These are phyloP conservation scores for Biscogniauxia mediterranea DNA, from an alignment of 2,329 filamentous ascomycete genomes.

Conservation along the genomic window DNA sequence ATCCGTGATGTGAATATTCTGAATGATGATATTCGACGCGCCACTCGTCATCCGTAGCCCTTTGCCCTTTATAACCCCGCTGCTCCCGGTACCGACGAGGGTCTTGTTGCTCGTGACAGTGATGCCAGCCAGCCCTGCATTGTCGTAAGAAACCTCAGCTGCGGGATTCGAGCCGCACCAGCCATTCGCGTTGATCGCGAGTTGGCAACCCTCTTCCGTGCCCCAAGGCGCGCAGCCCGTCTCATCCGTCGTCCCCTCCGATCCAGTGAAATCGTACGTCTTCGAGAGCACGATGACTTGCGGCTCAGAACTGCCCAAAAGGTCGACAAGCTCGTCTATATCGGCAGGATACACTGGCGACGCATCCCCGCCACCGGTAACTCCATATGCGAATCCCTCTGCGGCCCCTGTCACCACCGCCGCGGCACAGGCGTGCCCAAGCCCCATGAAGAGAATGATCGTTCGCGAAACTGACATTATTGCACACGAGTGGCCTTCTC, in stretches of 20 bases:
- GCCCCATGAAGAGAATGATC: too few species aligned
- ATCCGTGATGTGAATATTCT: constrained; percentile 6
- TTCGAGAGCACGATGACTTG: constrained; percentile 51
- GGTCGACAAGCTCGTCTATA: constrained; percentile 48
- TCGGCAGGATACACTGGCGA: constrained; percentile 42
- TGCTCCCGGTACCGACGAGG: constrained; percentile 1
- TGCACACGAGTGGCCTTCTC: too few species aligned
- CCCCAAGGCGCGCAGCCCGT: constrained; percentile 2
- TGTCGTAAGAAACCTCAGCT: constrained; percentile 3
- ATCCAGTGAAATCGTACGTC: constrained; percentile 42
- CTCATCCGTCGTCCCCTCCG: constrained; percentile 41
- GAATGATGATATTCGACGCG: constrained; percentile 6
- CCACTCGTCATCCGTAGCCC: neutral
- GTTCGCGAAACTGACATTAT: too few species aligned
- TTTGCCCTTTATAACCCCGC: constrained; percentile 5
- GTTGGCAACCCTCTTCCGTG: constrained; percentile 3
- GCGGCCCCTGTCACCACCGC: too few species aligned
- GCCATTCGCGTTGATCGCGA: constrained; percentile 7
- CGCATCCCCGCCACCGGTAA: constrained; percentile 50
- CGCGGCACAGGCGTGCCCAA: too few species aligned
- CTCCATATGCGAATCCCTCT: constrained; percentile 29
- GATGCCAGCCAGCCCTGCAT: neutral
- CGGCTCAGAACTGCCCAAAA: constrained; percentile 43
- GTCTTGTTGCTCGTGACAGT: constrained; percentile 3
- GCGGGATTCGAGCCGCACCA: constrained; percentile 6